A percentile compares a stretch with the other conserved stretches of the same genome.
These are phyloP conservation scores for Iodosphaeria phyllophila DNA, from an alignment of 2,329 filamentous ascomycete genomes.

Conservation along the genomic window DNA sequence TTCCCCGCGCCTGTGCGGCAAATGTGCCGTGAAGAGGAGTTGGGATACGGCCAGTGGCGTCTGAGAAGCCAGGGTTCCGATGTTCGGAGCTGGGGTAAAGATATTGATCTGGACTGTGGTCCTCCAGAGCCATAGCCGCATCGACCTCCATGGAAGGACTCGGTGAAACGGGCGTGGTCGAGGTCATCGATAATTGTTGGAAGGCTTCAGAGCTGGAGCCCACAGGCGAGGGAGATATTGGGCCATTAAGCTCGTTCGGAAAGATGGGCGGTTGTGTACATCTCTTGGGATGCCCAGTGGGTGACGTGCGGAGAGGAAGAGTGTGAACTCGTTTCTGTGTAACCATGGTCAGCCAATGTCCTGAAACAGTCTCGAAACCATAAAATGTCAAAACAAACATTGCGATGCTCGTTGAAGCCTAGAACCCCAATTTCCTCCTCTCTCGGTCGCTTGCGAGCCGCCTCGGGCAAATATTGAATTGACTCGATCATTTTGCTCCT, in stretches of 20 bases:
- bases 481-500: conserved; percentile 9
- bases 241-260: conserved; percentile 10
- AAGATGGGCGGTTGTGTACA: conserved; percentile 13
- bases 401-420: conserved; percentile 15
- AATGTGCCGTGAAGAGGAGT: conserved; percentile 42
- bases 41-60: conserved; percentile 28
- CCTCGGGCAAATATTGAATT: conserved; percentile 6
- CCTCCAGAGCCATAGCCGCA: conserved; percentile 32
- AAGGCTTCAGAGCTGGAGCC: conserved; percentile 21
- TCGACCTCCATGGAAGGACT: conserved; percentile 16
- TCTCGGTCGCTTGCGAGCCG: conserved; percentile 11
- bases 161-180: conserved; percentile 8
- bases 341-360: conserved; percentile 3
- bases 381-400: conserved; percentile 4
- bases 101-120: conserved; percentile 15
- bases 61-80: conserved; percentile 13
- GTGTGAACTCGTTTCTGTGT: conserved; percentile 34
- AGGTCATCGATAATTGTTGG: conserved; percentile 7
- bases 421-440: conserved; percentile 9
- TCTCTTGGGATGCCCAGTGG: conserved; percentile 14
- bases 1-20: conserved; percentile 33
- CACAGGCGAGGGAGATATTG: conserved; percentile 18
- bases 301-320: conserved; percentile 29
- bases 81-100: conserved; percentile 14
- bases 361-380: neutral